phyloP scores from a whole-genome alignment of 768 basidiomycete species.

The Strobilomyces dryophilus region DNA sequence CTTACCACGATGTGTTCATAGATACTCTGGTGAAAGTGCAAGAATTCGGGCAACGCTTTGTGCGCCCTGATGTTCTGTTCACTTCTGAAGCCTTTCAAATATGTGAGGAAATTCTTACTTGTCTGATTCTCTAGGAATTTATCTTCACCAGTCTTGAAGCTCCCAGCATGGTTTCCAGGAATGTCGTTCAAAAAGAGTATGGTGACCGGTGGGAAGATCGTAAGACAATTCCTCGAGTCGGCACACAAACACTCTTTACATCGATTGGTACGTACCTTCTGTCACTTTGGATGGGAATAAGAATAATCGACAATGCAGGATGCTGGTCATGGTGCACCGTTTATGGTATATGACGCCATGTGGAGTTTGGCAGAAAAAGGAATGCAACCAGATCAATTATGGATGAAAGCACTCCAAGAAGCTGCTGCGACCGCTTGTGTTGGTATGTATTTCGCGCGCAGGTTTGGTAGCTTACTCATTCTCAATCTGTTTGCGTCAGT shows the following conservation, averaged over 20 bases:
- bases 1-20: neutral
- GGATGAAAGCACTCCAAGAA: neutral
- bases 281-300: neutral
- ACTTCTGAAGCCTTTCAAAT: neutral
- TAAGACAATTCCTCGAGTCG: neutral
- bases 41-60: neutral
- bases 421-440: slow-evolving; percentile 3
- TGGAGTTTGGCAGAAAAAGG: neutral
- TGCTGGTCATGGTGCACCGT: neutral
- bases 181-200: too few relatives aligned
- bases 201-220: neutral
- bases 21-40: neutral
- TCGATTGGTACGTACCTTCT: neutral
- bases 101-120: neutral
- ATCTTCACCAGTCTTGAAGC: neutral
- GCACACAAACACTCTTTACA: slow-evolving; percentile 3
- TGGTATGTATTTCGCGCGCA: neutral
- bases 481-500: neutral
- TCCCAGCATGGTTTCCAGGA: slow-evolving; percentile 3
- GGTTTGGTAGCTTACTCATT: neutral
- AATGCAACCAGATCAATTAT: neutral
- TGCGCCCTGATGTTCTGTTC: neutral
- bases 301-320: neutral
- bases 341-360: slow-evolving; percentile 6
- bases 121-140: neutral